phyloP scores from a whole-genome alignment of 371 early-diverging fungal species.

The Circinella umbellata region DNA sequence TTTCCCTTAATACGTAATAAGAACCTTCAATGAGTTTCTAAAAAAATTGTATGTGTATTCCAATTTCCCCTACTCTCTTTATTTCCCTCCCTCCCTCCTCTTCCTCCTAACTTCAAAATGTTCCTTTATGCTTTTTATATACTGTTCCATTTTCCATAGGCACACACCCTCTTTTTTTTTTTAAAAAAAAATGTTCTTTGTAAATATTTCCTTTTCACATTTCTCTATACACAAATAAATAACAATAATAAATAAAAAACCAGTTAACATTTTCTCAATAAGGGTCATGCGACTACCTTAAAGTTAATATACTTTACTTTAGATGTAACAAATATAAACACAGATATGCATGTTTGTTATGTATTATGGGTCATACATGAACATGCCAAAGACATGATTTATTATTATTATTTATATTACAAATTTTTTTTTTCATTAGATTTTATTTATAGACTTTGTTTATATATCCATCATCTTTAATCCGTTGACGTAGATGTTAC shows the following conservation, averaged over 20 bases:
- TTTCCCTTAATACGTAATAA: too few species aligned
- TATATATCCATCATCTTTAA: too few species aligned
- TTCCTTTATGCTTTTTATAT: too few species aligned
- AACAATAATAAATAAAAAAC: not conserved
- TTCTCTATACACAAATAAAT: not conserved
- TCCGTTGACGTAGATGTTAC: not conserved
- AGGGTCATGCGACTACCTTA: not conserved
- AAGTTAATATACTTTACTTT: not conserved
- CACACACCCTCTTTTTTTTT: not conserved
- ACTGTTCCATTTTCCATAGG: too few species aligned
- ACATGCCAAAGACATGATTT: not conserved
- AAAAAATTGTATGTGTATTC: too few species aligned
- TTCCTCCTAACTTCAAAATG: not conserved
- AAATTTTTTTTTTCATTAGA: not conserved
- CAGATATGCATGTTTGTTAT: not conserved
- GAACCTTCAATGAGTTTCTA: too few species aligned
- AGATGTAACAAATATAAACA: not conserved
- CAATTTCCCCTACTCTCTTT: too few species aligned
- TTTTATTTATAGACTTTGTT: too few species aligned
- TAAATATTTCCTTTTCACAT: constrained; percentile 4
- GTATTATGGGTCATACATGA: not conserved
- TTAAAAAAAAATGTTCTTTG: not conserved
- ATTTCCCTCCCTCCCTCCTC: not conserved
- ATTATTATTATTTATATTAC: not conserved
- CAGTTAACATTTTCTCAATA: not conserved